A percentile compares a stretch with the other conserved stretches of the same genome.
phyloP scores from a whole-genome alignment of 2,329 filamentous ascomycete species.

The Fusarium oxysporum region DNA sequence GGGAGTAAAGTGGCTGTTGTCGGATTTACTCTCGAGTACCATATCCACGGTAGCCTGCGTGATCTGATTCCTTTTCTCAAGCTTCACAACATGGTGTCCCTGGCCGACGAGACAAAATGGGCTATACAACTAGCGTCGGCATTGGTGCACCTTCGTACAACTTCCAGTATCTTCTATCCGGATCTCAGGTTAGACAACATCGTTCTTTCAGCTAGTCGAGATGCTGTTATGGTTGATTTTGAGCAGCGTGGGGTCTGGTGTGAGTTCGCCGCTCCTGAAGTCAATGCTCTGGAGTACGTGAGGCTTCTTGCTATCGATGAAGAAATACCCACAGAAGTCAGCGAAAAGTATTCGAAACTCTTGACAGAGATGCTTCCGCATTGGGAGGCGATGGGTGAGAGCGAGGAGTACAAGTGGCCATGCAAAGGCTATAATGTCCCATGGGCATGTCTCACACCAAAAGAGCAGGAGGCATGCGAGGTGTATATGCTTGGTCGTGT shows the following conservation, averaged over 20 bases:
- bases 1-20: slow-evolving; percentile 66
- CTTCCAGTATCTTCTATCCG: slow-evolving; percentile 64
- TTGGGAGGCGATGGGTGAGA: slow-evolving; percentile 56
- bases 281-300: slow-evolving; percentile 69
- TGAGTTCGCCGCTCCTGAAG: slow-evolving; percentile 70
- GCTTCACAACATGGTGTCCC: slow-evolving; percentile 57
- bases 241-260: slow-evolving; percentile 73
- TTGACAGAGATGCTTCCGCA: slow-evolving; percentile 59
- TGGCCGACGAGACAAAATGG: slow-evolving; percentile 64
- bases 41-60: slow-evolving; percentile 65
- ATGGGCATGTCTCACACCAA: slow-evolving; percentile 64
- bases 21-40: slow-evolving; percentile 68
- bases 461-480: slow-evolving; percentile 68
- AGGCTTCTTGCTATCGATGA: slow-evolving; percentile 65
- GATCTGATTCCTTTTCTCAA: slow-evolving; percentile 65
- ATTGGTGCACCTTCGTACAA: slow-evolving; percentile 61
- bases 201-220: slow-evolving; percentile 59
- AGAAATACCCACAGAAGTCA: slow-evolving; percentile 55
- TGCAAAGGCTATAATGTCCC: slow-evolving; percentile 65
- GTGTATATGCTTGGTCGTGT: slow-evolving; percentile 72
- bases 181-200: slow-evolving; percentile 71
- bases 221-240: slow-evolving; percentile 70
- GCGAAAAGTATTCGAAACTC: slow-evolving; percentile 55
- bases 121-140: slow-evolving; percentile 64
- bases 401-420: slow-evolving; percentile 62